Conservation (phyloP, 441 rosid genomes). For the Euphorbia celastroides region DNA sequence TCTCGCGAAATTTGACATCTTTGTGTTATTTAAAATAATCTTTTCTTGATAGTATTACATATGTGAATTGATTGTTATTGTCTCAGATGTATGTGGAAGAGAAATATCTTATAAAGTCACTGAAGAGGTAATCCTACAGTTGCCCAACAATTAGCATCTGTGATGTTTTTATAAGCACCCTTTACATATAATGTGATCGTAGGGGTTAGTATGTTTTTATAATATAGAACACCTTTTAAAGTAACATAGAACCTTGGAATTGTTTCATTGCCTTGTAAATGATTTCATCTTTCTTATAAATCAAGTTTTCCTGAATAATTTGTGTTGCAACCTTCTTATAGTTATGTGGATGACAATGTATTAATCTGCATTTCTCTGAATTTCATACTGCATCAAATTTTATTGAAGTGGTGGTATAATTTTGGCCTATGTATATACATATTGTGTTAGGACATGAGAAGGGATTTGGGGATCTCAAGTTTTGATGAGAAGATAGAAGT, state of each 20-base stretch:
- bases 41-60: neutral
- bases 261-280: neutral
- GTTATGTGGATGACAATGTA: neutral
- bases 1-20: no score
- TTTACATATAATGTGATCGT: neutral
- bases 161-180: neutral
- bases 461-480: slow-evolving; percentile 50
- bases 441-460: slow-evolving; percentile 45
- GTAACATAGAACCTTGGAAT: neutral
- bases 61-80: neutral
- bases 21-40: no score
- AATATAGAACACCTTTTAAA: neutral
- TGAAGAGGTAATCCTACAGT: slow-evolving; percentile 38
- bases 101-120: slow-evolving; percentile 40
- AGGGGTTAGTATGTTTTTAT: neutral
- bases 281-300: neutral
- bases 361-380: neutral
- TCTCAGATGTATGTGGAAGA: slow-evolving; percentile 37
- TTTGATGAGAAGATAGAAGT: slow-evolving; percentile 33
- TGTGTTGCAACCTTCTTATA: neutral
- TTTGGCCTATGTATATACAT: neutral
- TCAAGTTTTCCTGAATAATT: neutral
- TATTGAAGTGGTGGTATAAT: neutral
- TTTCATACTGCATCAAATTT: neutral
- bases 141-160: neutral